A percentile compares a stretch with the other conserved stretches of the same genome.
Conservation (phyloP, 768 basidiomycete genomes). For the Mrakia blollopis region DNA sequence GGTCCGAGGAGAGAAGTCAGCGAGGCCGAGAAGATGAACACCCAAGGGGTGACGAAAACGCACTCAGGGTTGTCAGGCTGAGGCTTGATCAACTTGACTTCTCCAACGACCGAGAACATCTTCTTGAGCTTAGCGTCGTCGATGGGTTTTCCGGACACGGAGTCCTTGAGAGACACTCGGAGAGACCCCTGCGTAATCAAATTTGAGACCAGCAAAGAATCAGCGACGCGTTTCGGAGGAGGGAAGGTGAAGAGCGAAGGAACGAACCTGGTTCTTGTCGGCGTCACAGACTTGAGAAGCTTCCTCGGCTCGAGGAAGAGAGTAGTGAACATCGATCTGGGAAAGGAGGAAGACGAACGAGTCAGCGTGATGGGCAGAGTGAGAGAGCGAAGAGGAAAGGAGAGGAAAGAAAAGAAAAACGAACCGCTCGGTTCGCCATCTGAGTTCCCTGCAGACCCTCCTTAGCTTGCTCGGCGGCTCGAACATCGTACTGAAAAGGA, state of each 20-base stretch:
- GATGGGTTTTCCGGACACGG: slow-evolving; percentile 61
- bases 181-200: slow-evolving; percentile 64
- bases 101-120: slow-evolving; percentile 83
- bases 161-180: slow-evolving; percentile 69
- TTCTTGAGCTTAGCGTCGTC: slow-evolving; percentile 80
- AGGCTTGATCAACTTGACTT: slow-evolving; percentile 72
- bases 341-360: background rate
- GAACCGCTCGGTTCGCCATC: slow-evolving; percentile 80
- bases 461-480: slow-evolving; percentile 86
- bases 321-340: slow-evolving; percentile 98
- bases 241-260: background rate
- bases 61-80: slow-evolving; percentile 43
- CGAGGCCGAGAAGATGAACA: background rate
- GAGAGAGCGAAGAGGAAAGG: background rate
- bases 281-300: slow-evolving; percentile 55
- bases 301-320: slow-evolving; percentile 82
- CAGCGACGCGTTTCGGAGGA: background rate
- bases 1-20: background rate
- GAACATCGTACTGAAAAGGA: slow-evolving; percentile 69
- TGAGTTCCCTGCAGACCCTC: slow-evolving; percentile 84
- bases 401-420: slow-evolving; percentile 42
- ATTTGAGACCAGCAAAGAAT: background rate
- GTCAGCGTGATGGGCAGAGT: too few species aligned
- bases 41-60: slow-evolving; percentile 48
- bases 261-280: slow-evolving; percentile 74